Percentiles rank a stretch among this genome's conserved stretches.
Evolutionary conservation across 768 basidiomycete genomes (phyloP).

Genomic region (Dioszegia aurantiaca): DNA sequence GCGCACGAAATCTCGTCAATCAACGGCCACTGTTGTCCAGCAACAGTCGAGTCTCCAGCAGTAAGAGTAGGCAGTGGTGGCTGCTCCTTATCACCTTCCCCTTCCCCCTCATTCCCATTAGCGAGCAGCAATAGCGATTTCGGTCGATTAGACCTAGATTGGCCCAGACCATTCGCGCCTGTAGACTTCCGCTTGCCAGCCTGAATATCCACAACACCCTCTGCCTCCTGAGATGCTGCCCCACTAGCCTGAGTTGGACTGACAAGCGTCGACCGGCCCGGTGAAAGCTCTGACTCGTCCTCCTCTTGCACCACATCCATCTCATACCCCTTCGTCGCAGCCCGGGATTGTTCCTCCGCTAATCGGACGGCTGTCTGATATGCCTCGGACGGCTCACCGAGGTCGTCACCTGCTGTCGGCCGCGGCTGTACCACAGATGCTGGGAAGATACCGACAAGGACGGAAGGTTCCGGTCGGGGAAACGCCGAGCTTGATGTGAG

Average conservation of each 20-base stretch:
- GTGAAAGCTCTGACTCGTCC: slow-evolving; percentile 55
- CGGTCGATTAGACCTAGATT: slow-evolving; percentile 27
- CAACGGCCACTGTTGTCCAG: slow-evolving; percentile 78
- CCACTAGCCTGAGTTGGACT: not conserved
- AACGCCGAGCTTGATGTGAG: slow-evolving; percentile 9
- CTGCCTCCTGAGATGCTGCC: not conserved
- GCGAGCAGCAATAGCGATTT: slow-evolving; percentile 29
- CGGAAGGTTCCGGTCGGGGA: slow-evolving; percentile 53
- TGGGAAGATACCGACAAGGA: slow-evolving; percentile 92
- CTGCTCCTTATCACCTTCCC: slow-evolving; percentile 36
- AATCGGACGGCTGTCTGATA: slow-evolving; percentile 56
- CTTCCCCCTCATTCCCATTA: not conserved
- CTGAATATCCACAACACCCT: slow-evolving; percentile 1
- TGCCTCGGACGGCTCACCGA: slow-evolving; percentile 75
- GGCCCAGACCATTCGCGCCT: not conserved
- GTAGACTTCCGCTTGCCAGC: slow-evolving; percentile 11
- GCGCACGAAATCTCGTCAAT: slow-evolving; percentile 97
- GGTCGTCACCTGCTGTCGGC: slow-evolving; percentile 81
- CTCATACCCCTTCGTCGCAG: slow-evolving; percentile 22
- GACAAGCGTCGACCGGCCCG: slow-evolving; percentile 2
- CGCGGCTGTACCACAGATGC: slow-evolving; percentile 82
- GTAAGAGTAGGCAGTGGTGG: slow-evolving; percentile 77
- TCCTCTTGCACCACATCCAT: slow-evolving; percentile 67
- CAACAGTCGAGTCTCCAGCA: slow-evolving; percentile 86
- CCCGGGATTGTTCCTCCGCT: slow-evolving; percentile 48